Evolutionary conservation across 495 filamentous ascomycete genomes (phyloP), one percentile per base, ranked within the genome.

Genomic region (Penicillium lividum): DNA sequence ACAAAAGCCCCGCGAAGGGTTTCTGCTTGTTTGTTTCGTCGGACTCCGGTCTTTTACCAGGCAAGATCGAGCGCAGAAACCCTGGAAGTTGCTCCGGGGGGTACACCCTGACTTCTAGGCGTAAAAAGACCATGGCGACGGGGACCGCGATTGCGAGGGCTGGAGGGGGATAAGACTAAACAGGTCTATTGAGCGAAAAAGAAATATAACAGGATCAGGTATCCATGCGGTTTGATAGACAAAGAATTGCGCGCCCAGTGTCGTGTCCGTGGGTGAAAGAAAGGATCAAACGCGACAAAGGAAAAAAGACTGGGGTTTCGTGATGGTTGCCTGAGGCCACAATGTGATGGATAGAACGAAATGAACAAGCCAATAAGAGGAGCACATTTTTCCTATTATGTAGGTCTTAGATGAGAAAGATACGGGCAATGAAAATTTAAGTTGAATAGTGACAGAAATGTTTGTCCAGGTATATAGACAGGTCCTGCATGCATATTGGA

Each of bases 51-150:
- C 13, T 34, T n/a, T 49, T 4, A 33, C n/a, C 5, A 29, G 29
- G 11, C 47, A 28, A 18, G 46, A 40, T 52, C 28, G 57, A 40
- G 54, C 59, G 61, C 33, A 67, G 48, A 0, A 58, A 51, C 27
- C 49, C 46, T 16, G 62, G 54, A 27, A 54, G 0, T 57, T 68
- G 74, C 18, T 73, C 72, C 30, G 59, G 65, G 1, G 76, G 68
- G 36, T 52, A 72, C 58, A 79, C 66, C 55, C 70, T 73, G 13
- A 76, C 68, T 7, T 67, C 63, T 1, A 79, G 58, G 15, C 74
- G 73, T 13, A 79, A 61, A 38, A 72, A 65, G 36, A 76, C 72
- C 72, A 77, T 74, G 15, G 38, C 13, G 38, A 40, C 13, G 10
- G 34, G 8, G 38, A 15, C 11, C n/a, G 13, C 38, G 15, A 40